phyloP scores from a whole-genome alignment of 2,329 filamentous ascomycete species.

The Tricladium varicosporioides region DNA sequence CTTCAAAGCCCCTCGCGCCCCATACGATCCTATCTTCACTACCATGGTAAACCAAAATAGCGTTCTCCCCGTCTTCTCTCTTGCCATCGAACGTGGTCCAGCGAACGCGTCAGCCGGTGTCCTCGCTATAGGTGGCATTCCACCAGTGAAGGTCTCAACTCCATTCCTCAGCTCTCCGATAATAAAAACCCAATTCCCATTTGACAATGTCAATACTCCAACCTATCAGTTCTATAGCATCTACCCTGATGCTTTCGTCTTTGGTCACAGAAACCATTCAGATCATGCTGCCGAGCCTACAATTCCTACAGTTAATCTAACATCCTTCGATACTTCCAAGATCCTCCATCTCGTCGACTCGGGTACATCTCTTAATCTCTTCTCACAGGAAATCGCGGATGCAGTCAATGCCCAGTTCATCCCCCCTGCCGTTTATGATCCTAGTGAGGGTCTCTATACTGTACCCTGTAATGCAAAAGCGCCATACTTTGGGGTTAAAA shows the following conservation, averaged over 20 bases:
- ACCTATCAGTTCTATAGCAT: slow-evolving; percentile 15
- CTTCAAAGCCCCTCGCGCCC: slow-evolving; percentile 6
- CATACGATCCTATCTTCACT: slow-evolving; percentile 50
- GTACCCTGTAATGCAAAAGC: slow-evolving; percentile 16
- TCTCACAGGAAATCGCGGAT: slow-evolving; percentile 9
- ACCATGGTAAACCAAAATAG: slow-evolving; percentile 45
- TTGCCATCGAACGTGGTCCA: slow-evolving; percentile 41
- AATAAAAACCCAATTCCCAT: slow-evolving; percentile 7
- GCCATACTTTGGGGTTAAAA: slow-evolving; percentile 17
- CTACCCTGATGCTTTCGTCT: slow-evolving; percentile 14
- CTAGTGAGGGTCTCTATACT: not conserved
- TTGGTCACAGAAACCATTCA: not conserved
- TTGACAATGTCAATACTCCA: slow-evolving; percentile 1
- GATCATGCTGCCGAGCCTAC: not conserved
- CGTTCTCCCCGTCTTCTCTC: slow-evolving; percentile 45
- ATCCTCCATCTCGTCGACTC: slow-evolving; percentile 14
- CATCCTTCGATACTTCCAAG: not conserved
- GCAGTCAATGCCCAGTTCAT: slow-evolving; percentile 10
- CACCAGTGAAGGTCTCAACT: slow-evolving; percentile 36
- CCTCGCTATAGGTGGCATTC: slow-evolving; percentile 48
- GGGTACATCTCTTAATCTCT: slow-evolving; percentile 14
- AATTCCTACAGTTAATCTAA: not conserved
- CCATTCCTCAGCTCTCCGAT: slow-evolving; percentile 19
- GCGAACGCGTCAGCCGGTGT: slow-evolving; percentile 38
- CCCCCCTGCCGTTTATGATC: slow-evolving; percentile 10